Evolutionary conservation across 2,329 filamentous ascomycete genomes (phyloP).

Genomic region (Cladosporium sp.): DNA sequence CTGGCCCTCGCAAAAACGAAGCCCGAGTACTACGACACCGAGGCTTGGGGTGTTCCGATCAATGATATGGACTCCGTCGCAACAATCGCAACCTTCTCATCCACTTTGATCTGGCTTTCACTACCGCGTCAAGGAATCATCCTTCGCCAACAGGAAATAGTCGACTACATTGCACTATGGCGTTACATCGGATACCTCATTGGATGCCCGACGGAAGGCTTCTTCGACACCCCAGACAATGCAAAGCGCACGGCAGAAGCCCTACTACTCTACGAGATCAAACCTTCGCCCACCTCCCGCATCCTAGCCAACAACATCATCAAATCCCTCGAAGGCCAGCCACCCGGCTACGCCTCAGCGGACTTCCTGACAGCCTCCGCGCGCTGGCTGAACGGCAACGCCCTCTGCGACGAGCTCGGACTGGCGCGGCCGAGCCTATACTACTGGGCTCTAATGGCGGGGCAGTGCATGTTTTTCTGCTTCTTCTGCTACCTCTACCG

Average conservation of each 20-base stretch:
- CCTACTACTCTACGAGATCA: constrained; percentile 60
- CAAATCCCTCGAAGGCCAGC: constrained; percentile 58
- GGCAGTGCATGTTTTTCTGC: constrained; percentile 65
- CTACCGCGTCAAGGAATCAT: constrained; percentile 70
- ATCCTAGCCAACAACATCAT: constrained; percentile 73
- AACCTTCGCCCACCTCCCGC: constrained; percentile 58
- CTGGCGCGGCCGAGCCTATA: constrained; percentile 54
- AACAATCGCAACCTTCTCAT: constrained; percentile 67
- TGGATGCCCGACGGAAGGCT: constrained; percentile 58
- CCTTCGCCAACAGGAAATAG: constrained; percentile 56
- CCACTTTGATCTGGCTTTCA: constrained; percentile 61
- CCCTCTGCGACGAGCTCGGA: constrained; percentile 56
- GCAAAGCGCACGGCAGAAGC: constrained; percentile 64
- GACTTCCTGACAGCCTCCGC: constrained; percentile 65
- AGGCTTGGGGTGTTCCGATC: constrained; percentile 60
- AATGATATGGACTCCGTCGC: constrained; percentile 71
- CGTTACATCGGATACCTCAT: constrained; percentile 68
- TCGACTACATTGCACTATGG: constrained; percentile 71
- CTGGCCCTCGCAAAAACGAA: constrained; percentile 51
- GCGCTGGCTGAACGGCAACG: constrained; percentile 64
- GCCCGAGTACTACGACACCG: constrained; percentile 59
- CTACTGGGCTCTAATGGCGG: constrained; percentile 56
- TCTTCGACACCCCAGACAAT: constrained; percentile 51
- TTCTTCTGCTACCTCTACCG: constrained; percentile 50
- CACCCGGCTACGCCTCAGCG: constrained; percentile 60